Conservation (phyloP, 2,329 filamentous ascomycete species). For the Magnaporthiopsis rhizophila region DNA sequence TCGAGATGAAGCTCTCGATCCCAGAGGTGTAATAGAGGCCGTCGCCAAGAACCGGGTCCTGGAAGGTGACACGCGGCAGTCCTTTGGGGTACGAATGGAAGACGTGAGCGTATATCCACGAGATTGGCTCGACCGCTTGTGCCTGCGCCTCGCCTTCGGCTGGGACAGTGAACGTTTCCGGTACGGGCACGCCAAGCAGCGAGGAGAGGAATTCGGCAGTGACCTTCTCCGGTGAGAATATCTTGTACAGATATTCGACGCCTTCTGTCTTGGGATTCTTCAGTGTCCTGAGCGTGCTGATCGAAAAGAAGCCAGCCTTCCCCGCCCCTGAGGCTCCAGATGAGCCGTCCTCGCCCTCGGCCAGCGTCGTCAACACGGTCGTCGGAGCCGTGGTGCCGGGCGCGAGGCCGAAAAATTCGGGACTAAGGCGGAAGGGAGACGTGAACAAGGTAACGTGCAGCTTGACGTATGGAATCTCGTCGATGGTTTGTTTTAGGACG, state of each 20-base stretch:
- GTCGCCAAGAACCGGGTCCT: conserved; percentile 62
- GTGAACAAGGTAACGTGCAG: conserved; percentile 88
- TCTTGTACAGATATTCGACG: conserved; percentile 55
- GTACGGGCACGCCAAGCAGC: conserved; percentile 41
- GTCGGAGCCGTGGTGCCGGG: conserved; percentile 54
- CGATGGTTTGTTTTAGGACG: conserved; percentile 63
- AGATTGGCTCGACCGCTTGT: conserved; percentile 41
- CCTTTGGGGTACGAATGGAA: conserved; percentile 85
- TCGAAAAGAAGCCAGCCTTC: conserved; percentile 73
- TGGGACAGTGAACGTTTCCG: conserved; percentile 27
- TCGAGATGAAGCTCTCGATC: conserved; percentile 91
- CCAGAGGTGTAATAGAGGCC: conserved; percentile 64
- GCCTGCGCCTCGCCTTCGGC: conserved; percentile 16
- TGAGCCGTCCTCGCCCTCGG: conserved; percentile 42
- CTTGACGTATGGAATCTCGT: conserved; percentile 74
- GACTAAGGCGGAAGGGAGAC: conserved; percentile 63
- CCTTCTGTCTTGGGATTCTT: conserved; percentile 49
- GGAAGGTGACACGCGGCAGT: conserved; percentile 79
- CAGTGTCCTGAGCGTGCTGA: conserved; percentile 63
- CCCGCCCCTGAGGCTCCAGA: conserved; percentile 55
- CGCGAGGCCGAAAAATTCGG: conserved; percentile 62
- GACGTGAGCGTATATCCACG: conserved; percentile 68
- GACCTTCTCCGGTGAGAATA: conserved; percentile 50
- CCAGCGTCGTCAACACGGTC: conserved; percentile 76
- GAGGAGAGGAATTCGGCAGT: conserved; percentile 44